These are phyloP conservation scores for Glycyrrhiza uralensis DNA, from an alignment of 306 rosid species.

Conservation along the genomic window DNA sequence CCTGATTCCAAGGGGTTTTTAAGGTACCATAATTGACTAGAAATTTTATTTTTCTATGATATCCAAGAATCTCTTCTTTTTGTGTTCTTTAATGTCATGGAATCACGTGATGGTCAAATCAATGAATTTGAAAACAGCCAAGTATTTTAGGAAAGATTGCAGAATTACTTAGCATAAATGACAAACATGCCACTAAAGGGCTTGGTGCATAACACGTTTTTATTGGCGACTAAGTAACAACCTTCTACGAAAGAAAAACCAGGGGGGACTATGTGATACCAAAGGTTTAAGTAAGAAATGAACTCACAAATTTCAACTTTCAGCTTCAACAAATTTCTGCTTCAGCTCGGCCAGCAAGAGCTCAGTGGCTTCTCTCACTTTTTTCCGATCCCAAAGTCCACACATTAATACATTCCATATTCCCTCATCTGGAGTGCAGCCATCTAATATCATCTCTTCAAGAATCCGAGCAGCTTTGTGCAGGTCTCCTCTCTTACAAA, in stretches of 20 bases:
- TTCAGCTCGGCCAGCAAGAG: constrained; percentile 50
- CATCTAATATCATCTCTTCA: constrained; percentile 78
- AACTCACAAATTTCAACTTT: constrained; percentile 24
- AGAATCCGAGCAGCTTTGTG: constrained; percentile 66
- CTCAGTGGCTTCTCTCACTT: constrained; percentile 64
- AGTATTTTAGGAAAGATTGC: not conserved
- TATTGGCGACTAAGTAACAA: not conserved
- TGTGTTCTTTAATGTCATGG: not conserved
- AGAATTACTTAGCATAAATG: not conserved
- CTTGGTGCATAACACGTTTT: not conserved
- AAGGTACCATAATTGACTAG: not conserved
- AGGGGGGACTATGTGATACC: not conserved
- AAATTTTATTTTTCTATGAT: not conserved
- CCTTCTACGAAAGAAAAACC: not conserved
- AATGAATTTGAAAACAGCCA: not conserved
- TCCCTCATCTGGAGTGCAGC: constrained; percentile 64
- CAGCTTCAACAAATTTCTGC: constrained; percentile 34
- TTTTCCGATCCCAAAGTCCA: constrained; percentile 68
- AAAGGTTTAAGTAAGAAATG: constrained; percentile 2
- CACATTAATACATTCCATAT: constrained; percentile 58
- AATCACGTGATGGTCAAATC: not conserved
- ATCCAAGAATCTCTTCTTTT: not conserved
- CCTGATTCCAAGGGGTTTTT: not conserved
- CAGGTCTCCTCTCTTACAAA: constrained; percentile 64
- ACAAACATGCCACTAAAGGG: not conserved